Conservation (phyloP, 179 eudicot species). For the Gypsophila paniculata region DNA sequence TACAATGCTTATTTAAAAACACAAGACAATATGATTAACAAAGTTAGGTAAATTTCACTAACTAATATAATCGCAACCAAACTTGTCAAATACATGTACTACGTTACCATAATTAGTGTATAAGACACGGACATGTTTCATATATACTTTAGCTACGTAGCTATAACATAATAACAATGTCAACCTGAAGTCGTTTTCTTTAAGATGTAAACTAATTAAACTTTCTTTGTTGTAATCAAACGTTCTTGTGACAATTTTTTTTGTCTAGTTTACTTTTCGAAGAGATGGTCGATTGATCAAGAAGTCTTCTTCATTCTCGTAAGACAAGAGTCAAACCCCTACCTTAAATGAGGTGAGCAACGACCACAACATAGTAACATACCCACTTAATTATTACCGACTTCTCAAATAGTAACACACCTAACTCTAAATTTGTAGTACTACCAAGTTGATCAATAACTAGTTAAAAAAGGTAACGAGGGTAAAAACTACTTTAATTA, state of each 20-base stretch:
- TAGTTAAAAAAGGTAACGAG: not conserved
- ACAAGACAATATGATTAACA: no score
- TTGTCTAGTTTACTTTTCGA: no score
- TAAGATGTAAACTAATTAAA: not conserved
- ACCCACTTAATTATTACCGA: no score
- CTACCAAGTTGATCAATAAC: not conserved
- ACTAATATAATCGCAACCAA: no score
- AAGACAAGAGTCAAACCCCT: no score
- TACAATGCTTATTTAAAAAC: no score
- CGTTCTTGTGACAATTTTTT: no score
- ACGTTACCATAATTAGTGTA: not conserved
- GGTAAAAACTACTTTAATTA: constrained; percentile 7
- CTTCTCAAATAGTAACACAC: not conserved
- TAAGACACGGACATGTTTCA: not conserved
- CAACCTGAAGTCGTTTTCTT: not conserved
- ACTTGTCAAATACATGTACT: not conserved
- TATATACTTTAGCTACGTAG: not conserved
- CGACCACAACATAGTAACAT: no score
- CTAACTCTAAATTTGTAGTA: not conserved
- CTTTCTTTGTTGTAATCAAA: no score
- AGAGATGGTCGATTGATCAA: no score
- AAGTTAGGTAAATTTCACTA: not conserved
- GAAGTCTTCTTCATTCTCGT: no score
- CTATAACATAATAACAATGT: not conserved
- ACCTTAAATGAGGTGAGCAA: no score